Conservation (phyloP, 2,329 filamentous ascomycete species). For the Fonsecaea multimorphosa region DNA sequence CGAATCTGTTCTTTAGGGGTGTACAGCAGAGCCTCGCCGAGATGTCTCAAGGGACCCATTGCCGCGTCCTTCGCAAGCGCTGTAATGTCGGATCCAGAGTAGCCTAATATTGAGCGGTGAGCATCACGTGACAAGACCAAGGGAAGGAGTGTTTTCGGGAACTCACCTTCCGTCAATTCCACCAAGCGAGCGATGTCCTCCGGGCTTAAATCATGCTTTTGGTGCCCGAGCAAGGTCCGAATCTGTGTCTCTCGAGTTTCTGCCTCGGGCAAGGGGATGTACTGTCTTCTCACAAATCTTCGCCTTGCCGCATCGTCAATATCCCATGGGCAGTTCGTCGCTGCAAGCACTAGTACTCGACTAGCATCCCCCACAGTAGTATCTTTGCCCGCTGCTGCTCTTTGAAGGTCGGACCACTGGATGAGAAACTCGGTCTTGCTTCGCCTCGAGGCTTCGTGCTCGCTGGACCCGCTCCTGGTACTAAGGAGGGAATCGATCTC, state of each 20-base stretch:
- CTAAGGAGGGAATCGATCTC: conserved; percentile 96
- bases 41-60: conserved; percentile 89
- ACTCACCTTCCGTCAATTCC: conserved; percentile 79
- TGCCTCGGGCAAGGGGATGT: conserved; percentile 90
- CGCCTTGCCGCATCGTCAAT: conserved; percentile 94
- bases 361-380: conserved; percentile 71
- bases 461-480: conserved; percentile 74
- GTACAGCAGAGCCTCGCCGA: conserved; percentile 85
- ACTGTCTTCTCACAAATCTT: conserved; percentile 90
- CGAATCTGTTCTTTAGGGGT: conserved; percentile 96
- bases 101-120: conserved; percentile 66
- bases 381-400: conserved; percentile 82
- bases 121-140: conserved; percentile 20
- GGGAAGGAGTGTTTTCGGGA: neutral
- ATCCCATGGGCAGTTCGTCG: conserved; percentile 95
- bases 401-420: conserved; percentile 93
- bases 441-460: conserved; percentile 89
- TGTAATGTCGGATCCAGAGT: conserved; percentile 95
- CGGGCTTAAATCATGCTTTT: conserved; percentile 79
- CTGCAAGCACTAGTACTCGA: conserved; percentile 88
- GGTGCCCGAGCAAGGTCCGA: conserved; percentile 78
- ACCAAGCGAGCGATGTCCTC: conserved; percentile 76
- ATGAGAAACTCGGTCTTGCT: conserved; percentile 99
- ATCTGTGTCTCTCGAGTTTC: conserved; percentile 81
- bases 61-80: conserved; percentile 96